Conservation (phyloP, 1,284 basidiomycete species). For the Leccinum solheimii region DNA sequence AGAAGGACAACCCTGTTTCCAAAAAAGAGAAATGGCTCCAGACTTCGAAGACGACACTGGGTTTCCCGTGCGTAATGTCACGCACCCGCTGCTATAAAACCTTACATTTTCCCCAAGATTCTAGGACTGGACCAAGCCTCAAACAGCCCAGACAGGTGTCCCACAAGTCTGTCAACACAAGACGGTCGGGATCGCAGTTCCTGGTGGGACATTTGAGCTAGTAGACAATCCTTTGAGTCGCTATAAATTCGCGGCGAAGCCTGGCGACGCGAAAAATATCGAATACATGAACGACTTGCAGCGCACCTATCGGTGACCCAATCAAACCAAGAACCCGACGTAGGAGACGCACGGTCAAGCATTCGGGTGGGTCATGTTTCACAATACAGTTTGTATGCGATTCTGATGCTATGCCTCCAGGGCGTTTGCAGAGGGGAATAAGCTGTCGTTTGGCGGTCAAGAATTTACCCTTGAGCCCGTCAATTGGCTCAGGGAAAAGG, state of each 20-base stretch:
- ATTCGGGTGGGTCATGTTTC: slow-evolving; percentile 1
- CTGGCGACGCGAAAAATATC: neutral
- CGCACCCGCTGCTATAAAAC: neutral
- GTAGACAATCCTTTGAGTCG: slow-evolving; percentile 21
- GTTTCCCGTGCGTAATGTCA: slow-evolving; percentile 15
- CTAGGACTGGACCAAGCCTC: slow-evolving; percentile 21
- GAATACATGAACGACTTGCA: slow-evolving; percentile 17
- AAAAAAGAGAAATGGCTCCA: slow-evolving; percentile 11
- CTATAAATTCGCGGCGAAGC: slow-evolving; percentile 8
- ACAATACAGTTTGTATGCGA: neutral
- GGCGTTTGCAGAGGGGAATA: slow-evolving; percentile 8
- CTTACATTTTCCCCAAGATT: slow-evolving; percentile 5
- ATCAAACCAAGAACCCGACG: slow-evolving; percentile 2
- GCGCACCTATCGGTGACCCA: slow-evolving; percentile 6
- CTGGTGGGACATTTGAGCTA: neutral
- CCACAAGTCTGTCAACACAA: slow-evolving; percentile 8
- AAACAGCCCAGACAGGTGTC: slow-evolving; percentile 10
- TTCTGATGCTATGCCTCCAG: slow-evolving; percentile 1
- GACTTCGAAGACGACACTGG: slow-evolving; percentile 9
- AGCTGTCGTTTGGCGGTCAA: neutral
- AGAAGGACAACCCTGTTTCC: slow-evolving; percentile 2
- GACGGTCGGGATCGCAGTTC: neutral
- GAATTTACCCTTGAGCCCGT: neutral
- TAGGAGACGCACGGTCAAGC: slow-evolving; percentile 15
- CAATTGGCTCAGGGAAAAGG: slow-evolving; percentile 16